These are phyloP conservation scores for Elongisporangium anandrum DNA, from an alignment of 352 stramenopile genomes.

Conservation along the genomic window DNA sequence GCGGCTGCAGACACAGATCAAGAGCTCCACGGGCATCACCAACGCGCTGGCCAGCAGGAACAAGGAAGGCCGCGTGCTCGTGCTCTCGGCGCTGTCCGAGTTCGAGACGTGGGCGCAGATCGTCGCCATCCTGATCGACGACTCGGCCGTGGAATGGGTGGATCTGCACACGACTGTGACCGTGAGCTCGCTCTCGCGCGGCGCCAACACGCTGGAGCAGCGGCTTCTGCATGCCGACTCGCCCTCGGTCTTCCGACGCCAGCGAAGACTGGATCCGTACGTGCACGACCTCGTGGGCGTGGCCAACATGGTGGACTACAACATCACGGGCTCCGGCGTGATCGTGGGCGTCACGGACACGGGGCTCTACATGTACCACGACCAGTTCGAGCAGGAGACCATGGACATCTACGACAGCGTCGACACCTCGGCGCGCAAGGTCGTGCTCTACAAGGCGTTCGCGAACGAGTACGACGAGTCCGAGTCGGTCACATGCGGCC, in stretches of 20 bases:
- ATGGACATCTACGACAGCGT: slow-evolving; percentile 49
- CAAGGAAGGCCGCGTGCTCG: slow-evolving; percentile 22
- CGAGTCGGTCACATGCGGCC: slow-evolving; percentile 56
- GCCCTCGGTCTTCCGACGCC: background rate
- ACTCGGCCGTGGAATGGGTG: slow-evolving; percentile 69
- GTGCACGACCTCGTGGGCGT: slow-evolving; percentile 54
- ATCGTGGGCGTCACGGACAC: slow-evolving; percentile 75
- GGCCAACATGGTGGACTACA: slow-evolving; percentile 43
- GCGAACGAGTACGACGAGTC: slow-evolving; percentile 68
- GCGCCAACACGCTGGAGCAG: slow-evolving; percentile 34
- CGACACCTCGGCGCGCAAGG: slow-evolving; percentile 59
- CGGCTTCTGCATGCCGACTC: slow-evolving; percentile 15
- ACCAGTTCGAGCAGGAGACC: slow-evolving; percentile 68
- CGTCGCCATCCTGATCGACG: slow-evolving; percentile 42
- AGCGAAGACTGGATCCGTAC: slow-evolving; percentile 47
- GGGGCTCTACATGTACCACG: slow-evolving; percentile 72
- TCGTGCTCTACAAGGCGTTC: slow-evolving; percentile 81
- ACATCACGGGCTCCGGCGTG: slow-evolving; percentile 60
- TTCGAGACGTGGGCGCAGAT: slow-evolving; percentile 53
- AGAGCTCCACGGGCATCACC: slow-evolving; percentile 34
- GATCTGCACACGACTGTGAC: slow-evolving; percentile 48
- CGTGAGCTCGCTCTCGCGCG: slow-evolving; percentile 23
- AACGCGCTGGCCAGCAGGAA: slow-evolving; percentile 31
- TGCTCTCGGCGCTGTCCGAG: slow-evolving; percentile 40
- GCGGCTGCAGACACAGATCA: slow-evolving; percentile 24